Evolutionary conservation across 768 basidiomycete species (phyloP).

Genomic region (Boletus subparvulus): DNA sequence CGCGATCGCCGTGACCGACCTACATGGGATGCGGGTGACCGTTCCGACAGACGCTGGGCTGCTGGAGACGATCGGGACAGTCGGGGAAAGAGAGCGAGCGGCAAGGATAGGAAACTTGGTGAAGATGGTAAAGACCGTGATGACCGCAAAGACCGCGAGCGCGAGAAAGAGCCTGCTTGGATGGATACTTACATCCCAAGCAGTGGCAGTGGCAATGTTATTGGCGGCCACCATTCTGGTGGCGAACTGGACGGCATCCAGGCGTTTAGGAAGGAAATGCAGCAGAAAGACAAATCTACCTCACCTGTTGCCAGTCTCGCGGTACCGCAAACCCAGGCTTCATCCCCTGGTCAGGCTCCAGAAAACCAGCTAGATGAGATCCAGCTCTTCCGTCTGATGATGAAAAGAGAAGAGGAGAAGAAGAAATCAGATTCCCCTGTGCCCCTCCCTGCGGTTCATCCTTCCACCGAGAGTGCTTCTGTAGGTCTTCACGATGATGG

Average conservation of each 20-base stretch:
- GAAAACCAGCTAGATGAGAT: constrained; percentile 71
- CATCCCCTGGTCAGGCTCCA: constrained; percentile 15
- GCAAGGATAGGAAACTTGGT: constrained; percentile 56
- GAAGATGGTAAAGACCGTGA: constrained; percentile 53
- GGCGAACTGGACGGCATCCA: constrained; percentile 84
- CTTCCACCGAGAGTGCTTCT: constrained; percentile 14
- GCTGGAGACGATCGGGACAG: constrained; percentile 67
- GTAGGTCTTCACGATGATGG: constrained; percentile 5
- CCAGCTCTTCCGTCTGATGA: constrained; percentile 77
- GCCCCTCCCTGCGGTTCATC: neutral
- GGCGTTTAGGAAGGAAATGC: constrained; percentile 83
- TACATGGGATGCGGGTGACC: constrained; percentile 52
- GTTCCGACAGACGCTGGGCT: constrained; percentile 52
- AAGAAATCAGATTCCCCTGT: constrained; percentile 33
- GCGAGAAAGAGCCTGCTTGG: constrained; percentile 89
- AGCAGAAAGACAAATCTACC: constrained; percentile 64
- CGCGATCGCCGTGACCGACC: constrained; percentile 47
- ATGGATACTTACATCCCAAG: constrained; percentile 85
- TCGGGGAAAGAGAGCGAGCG: constrained; percentile 56
- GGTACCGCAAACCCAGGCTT: constrained; percentile 21
- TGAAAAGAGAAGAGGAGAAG: constrained; percentile 72
- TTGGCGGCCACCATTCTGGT: constrained; percentile 57
- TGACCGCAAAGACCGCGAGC: constrained; percentile 49
- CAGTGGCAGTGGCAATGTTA: constrained; percentile 54
- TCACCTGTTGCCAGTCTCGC: constrained; percentile 13